phyloP scores from a whole-genome alignment of 345 rosid species.

The Euclidium syriacum region DNA sequence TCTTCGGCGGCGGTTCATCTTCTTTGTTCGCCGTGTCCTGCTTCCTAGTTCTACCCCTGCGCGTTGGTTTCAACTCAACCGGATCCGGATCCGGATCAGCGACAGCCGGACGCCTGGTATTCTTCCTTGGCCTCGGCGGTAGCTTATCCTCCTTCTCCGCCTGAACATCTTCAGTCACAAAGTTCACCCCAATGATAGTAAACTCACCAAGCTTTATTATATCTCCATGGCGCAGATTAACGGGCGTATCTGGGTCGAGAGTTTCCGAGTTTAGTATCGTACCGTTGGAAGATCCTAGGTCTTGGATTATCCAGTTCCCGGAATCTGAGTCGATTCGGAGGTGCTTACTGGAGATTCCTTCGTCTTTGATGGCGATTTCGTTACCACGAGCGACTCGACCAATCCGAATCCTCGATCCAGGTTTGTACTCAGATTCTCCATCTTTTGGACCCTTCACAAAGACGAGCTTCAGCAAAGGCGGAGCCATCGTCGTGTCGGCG shows the following conservation, averaged over 20 bases:
- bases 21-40: too few relatives aligned
- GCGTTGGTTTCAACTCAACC: conserved; percentile 19
- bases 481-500: conserved; percentile 41
- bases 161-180: conserved; percentile 14
- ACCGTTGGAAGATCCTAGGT: conserved; percentile 85
- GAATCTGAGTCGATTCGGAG: conserved; percentile 49
- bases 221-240: conserved; percentile 54
- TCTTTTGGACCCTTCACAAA: conserved; percentile 58
- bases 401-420: conserved; percentile 45
- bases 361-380: too few relatives aligned
- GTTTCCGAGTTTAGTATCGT: conserved; percentile 45
- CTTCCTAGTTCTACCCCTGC: too few relatives aligned
- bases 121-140: conserved; percentile 36
- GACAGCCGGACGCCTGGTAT: conserved; percentile 23
- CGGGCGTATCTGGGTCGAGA: conserved; percentile 38
- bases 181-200: conserved; percentile 49
- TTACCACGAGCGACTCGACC: conserved; percentile 83
- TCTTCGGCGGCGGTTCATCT: conserved; percentile 23
- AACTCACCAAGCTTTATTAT: conserved; percentile 68
- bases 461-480: conserved; percentile 40
- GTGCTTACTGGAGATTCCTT: too few relatives aligned
- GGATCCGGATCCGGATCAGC: conserved; percentile 17
- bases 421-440: conserved; percentile 56
- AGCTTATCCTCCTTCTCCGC: conserved; percentile 19
- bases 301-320: conserved; percentile 59